A percentile compares a stretch with the other conserved stretches of the same genome.
Conservation (phyloP, 495 filamentous ascomycete species). For the Aspergillus asperescens region DNA sequence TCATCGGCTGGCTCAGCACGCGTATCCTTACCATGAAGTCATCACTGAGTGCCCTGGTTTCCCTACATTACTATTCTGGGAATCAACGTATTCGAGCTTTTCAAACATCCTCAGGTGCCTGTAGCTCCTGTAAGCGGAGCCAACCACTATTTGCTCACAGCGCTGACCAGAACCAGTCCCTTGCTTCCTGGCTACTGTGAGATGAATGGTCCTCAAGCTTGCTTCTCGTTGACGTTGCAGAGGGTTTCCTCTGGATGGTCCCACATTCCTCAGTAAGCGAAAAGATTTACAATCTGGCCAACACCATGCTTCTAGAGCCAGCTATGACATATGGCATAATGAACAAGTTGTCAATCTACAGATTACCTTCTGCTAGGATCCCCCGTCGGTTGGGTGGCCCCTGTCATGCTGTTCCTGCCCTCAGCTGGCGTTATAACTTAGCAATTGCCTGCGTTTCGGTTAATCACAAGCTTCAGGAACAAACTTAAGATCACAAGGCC, state of each 20-base stretch:
- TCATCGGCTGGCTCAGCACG: not conserved
- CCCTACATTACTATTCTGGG: not conserved
- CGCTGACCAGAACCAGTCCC: not conserved
- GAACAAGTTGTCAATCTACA: not conserved
- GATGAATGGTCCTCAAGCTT: not conserved
- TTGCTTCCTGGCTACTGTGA: not conserved
- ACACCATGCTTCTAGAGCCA: not conserved
- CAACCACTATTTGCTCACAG: not conserved
- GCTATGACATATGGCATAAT: not conserved
- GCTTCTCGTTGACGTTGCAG: not conserved
- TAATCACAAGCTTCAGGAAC: constrained; percentile 1
- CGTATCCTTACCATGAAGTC: not conserved
- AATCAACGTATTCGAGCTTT: not conserved
- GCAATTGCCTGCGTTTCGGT: not conserved
- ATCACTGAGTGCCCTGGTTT: not conserved
- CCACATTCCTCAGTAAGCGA: not conserved
- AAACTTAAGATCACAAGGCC: not conserved
- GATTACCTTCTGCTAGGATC: not conserved
- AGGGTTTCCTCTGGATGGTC: not conserved
- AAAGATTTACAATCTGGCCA: not conserved
- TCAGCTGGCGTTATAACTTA: not conserved
- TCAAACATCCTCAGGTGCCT: not conserved
- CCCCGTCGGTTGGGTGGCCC: not conserved
- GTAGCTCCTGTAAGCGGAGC: too few species aligned
- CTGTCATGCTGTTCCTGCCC: not conserved